These are phyloP conservation scores for Cenchrus purpureus DNA, from an alignment of 176 grass and related monocot species.

Conservation along the genomic window DNA sequence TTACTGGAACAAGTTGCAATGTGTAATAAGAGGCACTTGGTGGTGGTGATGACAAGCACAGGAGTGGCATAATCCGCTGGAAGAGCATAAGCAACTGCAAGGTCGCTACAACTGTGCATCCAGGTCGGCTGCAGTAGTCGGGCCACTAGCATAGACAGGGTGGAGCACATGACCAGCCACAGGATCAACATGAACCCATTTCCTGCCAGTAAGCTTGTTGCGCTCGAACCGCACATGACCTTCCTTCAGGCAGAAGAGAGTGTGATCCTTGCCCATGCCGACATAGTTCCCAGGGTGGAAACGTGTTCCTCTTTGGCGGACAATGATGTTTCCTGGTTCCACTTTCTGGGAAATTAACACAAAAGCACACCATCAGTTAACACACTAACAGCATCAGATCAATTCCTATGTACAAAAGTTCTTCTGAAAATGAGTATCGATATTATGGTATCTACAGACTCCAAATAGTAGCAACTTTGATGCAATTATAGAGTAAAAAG, in stretches of 20 bases:
- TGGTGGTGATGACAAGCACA: not conserved
- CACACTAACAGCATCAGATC: not conserved
- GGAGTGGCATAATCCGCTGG: too few species aligned
- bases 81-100: not conserved
- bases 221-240: conserved; percentile 79
- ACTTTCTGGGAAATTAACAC: conserved; percentile 45
- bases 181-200: conserved; percentile 86
- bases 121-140: conserved; percentile 14
- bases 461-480: not conserved
- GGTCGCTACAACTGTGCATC: conserved; percentile 10
- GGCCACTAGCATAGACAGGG: conserved; percentile 54
- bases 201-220: conserved; percentile 82
- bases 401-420: not conserved
- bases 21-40: not conserved
- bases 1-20: not conserved
- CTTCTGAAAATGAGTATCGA: not conserved
- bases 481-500: not conserved
- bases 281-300: conserved; percentile 89
- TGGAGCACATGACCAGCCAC: conserved; percentile 66
- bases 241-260: conserved; percentile 78
- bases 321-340: conserved; percentile 80
- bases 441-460: not conserved
- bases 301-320: conserved; percentile 73
- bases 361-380: not conserved
- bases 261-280: conserved; percentile 87